Conservation (phyloP, 768 basidiomycete species). For the Boletus speciosus region DNA sequence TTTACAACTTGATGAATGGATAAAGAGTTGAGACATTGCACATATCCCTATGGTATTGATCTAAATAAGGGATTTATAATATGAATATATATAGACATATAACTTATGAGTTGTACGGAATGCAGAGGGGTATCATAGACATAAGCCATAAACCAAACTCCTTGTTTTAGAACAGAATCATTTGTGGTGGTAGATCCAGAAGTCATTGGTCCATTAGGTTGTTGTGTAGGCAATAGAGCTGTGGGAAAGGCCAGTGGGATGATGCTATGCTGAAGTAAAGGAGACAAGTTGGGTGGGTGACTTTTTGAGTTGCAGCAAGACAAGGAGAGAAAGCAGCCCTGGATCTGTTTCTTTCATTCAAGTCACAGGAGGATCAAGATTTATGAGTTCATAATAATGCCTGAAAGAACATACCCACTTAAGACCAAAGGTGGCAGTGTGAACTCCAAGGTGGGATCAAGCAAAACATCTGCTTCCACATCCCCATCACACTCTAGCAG, state of each 20-base stretch:
- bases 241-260: neutral
- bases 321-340: conserved; percentile 1
- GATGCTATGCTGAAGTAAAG: neutral
- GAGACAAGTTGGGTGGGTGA: neutral
- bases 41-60: too few species aligned
- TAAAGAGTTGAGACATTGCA: too few species aligned
- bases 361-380: conserved; percentile 21
- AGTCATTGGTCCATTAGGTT: neutral
- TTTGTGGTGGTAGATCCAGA: conserved; percentile 9
- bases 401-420: conserved; percentile 14
- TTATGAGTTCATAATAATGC: conserved; percentile 15
- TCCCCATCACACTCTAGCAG: conserved; percentile 21
- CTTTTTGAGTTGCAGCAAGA: conserved; percentile 3
- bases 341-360: conserved; percentile 1
- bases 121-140: too few species aligned
- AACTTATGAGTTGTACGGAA: too few species aligned
- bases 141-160: conserved; percentile 48
- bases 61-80: too few species aligned
- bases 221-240: neutral
- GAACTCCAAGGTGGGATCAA: conserved; percentile 17
- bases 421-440: conserved; percentile 12
- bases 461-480: neutral
- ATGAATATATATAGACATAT: too few species aligned
- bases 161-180: conserved; percentile 35
- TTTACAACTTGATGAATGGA: too few species aligned